phyloP scores from a whole-genome alignment of 148 eudicot genomes.

The Cornus suecica region DNA sequence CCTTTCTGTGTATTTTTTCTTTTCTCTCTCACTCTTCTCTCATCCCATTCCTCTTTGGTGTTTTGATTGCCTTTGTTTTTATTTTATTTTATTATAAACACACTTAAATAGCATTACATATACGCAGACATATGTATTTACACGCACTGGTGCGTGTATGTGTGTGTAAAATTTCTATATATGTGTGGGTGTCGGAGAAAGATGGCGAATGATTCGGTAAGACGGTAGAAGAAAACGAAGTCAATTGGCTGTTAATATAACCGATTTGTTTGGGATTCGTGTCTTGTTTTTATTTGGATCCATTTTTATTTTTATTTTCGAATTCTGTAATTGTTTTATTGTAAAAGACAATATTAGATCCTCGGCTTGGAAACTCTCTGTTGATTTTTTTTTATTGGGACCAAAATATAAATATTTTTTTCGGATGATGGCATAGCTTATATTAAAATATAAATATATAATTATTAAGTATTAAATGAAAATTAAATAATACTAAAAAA shows the following conservation, averaged over 20 bases:
- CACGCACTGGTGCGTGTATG: not conserved
- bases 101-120: not conserved
- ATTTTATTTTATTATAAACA: not conserved
- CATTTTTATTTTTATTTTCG: no score
- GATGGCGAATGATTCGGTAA: slow-evolving; percentile 1
- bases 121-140: not conserved
- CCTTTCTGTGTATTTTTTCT: not conserved
- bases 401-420: no score
- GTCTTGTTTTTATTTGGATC: not conserved
- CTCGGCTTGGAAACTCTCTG: no score
- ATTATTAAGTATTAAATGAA: no score
- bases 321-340: not conserved
- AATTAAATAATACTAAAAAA: no score
- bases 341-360: not conserved
- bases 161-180: not conserved
- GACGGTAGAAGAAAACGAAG: not conserved
- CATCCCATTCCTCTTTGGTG: not conserved
- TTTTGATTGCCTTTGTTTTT: not conserved
- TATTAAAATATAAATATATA: no score
- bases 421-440: no score
- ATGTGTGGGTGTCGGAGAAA: not conserved
- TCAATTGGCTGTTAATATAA: not conserved
- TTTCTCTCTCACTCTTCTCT: not conserved
- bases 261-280: slow-evolving; percentile 4
- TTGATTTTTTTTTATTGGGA: no score